These are phyloP conservation scores for Rhododendron williamsianum DNA, from an alignment of 148 eudicot species.

Conservation along the genomic window DNA sequence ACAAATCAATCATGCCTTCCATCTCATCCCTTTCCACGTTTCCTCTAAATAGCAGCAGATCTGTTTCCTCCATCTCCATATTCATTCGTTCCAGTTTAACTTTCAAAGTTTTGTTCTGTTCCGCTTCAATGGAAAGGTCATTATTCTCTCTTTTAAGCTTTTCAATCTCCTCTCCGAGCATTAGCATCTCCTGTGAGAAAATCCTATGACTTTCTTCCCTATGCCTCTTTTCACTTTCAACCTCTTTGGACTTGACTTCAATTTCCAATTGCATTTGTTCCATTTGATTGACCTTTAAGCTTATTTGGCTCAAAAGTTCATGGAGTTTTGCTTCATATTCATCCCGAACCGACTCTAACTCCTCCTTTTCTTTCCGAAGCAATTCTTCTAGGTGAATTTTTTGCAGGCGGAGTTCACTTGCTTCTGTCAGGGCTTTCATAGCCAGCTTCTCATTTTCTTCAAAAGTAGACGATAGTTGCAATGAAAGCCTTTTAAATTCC, in stretches of 20 bases:
- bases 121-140: conserved; percentile 32
- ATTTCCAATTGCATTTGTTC: conserved; percentile 34
- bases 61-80: conserved; percentile 33
- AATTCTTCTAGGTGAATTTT: conserved; percentile 58
- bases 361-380: conserved; percentile 56
- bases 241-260: conserved; percentile 34
- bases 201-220: conserved; percentile 35
- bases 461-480: conserved; percentile 67
- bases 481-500: conserved; percentile 67
- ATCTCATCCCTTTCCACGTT: conserved; percentile 31
- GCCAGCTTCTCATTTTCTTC: conserved; percentile 78
- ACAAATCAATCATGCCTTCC: conserved; percentile 23
- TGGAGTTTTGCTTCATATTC: conserved; percentile 52
- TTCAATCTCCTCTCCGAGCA: conserved; percentile 46
- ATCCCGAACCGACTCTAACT: conserved; percentile 38
- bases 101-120: conserved; percentile 22
- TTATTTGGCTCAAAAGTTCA: conserved; percentile 41
- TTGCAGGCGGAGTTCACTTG: conserved; percentile 53
- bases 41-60: conserved; percentile 30
- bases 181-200: conserved; percentile 33
- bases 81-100: conserved; percentile 44
- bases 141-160: conserved; percentile 38
- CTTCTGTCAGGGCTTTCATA: conserved; percentile 61
- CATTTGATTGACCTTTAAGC: conserved; percentile 32
- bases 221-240: conserved; percentile 37